Evolutionary conservation across 164 flowering plant genomes (phyloP).

Genomic region (Dillenia suffruticosa): DNA sequence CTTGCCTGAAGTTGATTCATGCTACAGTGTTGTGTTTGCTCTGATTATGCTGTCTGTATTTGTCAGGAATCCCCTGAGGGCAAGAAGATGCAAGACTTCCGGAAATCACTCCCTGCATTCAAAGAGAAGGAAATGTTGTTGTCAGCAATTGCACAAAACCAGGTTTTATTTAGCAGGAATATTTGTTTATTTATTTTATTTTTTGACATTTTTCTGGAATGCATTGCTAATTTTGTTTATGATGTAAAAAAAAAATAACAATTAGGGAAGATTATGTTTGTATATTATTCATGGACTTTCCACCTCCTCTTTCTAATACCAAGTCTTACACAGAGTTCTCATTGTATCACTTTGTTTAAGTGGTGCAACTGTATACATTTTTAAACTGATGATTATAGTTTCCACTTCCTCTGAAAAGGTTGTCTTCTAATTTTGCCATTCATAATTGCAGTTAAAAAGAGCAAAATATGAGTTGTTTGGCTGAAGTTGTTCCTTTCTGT

Average conservation of each 20-base stretch:
- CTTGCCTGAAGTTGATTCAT: not conserved
- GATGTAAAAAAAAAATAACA: too few relatives aligned
- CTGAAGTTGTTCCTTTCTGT: too few relatives aligned
- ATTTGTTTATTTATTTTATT: not conserved
- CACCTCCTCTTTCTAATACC: too few relatives aligned
- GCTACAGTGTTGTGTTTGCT: not conserved
- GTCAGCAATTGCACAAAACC: constrained; percentile 90
- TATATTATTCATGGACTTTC: not conserved
- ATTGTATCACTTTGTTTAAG: too few relatives aligned
- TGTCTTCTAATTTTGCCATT: too few relatives aligned
- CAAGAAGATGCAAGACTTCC: constrained; percentile 64
- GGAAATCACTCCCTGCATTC: constrained; percentile 84
- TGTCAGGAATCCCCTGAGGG: constrained; percentile 95
- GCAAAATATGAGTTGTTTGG: too few relatives aligned
- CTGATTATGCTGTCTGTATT: constrained; percentile 3
- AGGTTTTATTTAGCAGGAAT: constrained; percentile 46
- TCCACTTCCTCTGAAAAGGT: too few relatives aligned
- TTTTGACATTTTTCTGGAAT: not conserved
- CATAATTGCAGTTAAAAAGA: too few relatives aligned
- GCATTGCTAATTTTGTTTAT: too few relatives aligned
- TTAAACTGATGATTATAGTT: too few relatives aligned
- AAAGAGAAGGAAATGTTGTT: constrained; percentile 87
- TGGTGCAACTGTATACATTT: too few relatives aligned
- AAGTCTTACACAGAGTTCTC: too few relatives aligned
- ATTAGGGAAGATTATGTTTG: constrained; percentile 1